A percentile compares a stretch with the other conserved stretches of the same genome.
phyloP scores from a whole-genome alignment of 169 alveolate species.

The Babesia sp. region DNA sequence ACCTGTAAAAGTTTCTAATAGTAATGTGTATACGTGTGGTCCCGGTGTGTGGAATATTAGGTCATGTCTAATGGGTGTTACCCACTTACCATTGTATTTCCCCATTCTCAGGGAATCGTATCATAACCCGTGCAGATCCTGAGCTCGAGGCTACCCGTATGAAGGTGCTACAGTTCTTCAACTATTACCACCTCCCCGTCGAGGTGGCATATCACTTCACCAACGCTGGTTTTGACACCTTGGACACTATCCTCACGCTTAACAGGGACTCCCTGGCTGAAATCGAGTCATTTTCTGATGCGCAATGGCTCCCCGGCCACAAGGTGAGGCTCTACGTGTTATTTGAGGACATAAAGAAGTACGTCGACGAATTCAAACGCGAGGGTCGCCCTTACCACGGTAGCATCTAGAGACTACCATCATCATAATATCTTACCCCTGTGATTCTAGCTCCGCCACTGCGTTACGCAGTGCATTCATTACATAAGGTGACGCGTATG shows the following conservation, averaged over 20 bases:
- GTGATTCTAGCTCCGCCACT: background rate
- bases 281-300: conserved; percentile 81
- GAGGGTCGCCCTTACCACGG: conserved; percentile 27
- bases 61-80: background rate
- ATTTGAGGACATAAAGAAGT: conserved; percentile 72
- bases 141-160: conserved; percentile 81
- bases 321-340: conserved; percentile 75
- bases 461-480: background rate
- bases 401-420: background rate
- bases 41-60: background rate
- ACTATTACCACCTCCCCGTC: conserved; percentile 80
- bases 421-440: background rate
- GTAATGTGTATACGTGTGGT: background rate
- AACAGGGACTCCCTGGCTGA: conserved; percentile 83
- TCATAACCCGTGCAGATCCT: conserved; percentile 81
- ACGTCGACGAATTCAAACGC: conserved; percentile 71
- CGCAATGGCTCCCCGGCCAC: conserved; percentile 89
- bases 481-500: conserved; percentile 25
- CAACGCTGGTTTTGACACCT: conserved; percentile 87
- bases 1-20: background rate
- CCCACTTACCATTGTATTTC: background rate
- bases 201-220: conserved; percentile 85
- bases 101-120: too few relatives aligned
- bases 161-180: conserved; percentile 82
- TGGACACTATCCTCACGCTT: conserved; percentile 83